Percentiles rank a stretch among this genome's conserved stretches.
phyloP scores from a whole-genome alignment of 352 stramenopile species.

The Phytopythium oedochilum region DNA sequence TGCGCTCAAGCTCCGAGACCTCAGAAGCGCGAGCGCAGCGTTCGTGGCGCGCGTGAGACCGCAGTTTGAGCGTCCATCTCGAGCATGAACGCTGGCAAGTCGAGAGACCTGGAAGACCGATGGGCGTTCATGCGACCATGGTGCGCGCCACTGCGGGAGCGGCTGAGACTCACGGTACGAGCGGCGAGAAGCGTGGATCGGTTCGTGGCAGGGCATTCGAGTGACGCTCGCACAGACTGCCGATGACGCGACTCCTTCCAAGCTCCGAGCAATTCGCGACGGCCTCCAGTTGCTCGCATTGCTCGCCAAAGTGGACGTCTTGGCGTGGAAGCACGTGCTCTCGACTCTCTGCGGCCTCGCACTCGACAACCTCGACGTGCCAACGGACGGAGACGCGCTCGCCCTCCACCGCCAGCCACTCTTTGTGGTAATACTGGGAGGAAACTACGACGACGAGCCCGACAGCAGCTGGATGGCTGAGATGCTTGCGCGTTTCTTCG shows the following conservation, averaged over 20 bases:
- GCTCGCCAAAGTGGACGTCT: not conserved
- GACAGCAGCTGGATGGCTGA: not conserved
- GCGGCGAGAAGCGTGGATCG: too few species aligned
- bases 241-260: too few species aligned
- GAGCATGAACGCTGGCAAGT: constrained; percentile 1
- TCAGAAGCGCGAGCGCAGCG: too few species aligned
- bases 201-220: not conserved
- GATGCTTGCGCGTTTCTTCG: not conserved
- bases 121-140: not conserved
- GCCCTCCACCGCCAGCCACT: not conserved
- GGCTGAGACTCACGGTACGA: not conserved
- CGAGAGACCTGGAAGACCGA: not conserved
- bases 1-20: too few species aligned
- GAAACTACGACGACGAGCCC: not conserved
- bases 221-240: not conserved
- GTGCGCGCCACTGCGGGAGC: not conserved
- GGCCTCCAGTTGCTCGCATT: not conserved
- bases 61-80: too few species aligned
- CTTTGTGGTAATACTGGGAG: not conserved
- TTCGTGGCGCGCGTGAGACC: too few species aligned
- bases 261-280: not conserved
- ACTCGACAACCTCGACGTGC: not conserved
- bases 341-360: not conserved
- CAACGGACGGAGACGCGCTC: not conserved
- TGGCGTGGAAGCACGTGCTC: not conserved